phyloP scores from a whole-genome alignment of 768 basidiomycete species.

The Amyloporia xantha region DNA sequence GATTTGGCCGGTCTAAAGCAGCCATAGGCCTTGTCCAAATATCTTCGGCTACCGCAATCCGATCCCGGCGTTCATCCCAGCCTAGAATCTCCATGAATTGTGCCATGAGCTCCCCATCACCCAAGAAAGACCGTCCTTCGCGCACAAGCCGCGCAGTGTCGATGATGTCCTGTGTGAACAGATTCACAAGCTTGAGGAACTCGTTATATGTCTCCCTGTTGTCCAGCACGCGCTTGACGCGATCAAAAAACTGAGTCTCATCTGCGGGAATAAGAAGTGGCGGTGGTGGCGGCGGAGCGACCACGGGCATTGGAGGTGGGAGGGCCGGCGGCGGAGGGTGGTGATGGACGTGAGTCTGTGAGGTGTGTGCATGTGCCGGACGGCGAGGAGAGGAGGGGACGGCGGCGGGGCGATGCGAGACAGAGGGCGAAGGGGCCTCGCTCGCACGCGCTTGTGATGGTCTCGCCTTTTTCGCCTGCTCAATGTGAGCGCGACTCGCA shows the following conservation, averaged over 20 bases:
- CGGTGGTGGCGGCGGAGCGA: slow-evolving; percentile 2
- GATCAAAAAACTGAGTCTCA: slow-evolving; percentile 55
- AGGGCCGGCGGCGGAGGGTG: slow-evolving; percentile 6
- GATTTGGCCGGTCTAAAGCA: slow-evolving; percentile 36
- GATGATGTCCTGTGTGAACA: slow-evolving; percentile 92
- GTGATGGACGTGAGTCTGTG: slow-evolving; percentile 11
- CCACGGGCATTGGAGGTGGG: slow-evolving; percentile 10
- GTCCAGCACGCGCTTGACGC: slow-evolving; percentile 68
- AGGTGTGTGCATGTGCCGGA: slow-evolving; percentile 9
- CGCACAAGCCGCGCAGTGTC: slow-evolving; percentile 79
- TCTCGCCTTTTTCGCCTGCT: slow-evolving; percentile 21
- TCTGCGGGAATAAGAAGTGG: slow-evolving; percentile 1
- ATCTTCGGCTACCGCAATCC: slow-evolving; percentile 21
- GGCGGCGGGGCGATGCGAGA: slow-evolving; percentile 21
- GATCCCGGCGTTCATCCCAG: slow-evolving; percentile 69
- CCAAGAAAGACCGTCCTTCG: slow-evolving; percentile 68
- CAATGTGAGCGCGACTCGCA: background rate
- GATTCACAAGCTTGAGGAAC: slow-evolving; percentile 90
- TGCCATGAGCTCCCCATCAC: slow-evolving; percentile 69
- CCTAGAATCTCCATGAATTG: slow-evolving; percentile 84
- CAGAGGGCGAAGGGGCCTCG: slow-evolving; percentile 21
- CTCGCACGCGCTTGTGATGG: slow-evolving; percentile 16
- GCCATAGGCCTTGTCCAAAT: slow-evolving; percentile 25
- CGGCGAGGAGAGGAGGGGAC: slow-evolving; percentile 24
- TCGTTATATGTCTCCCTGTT: slow-evolving; percentile 82